Conservation (phyloP, 139 green algal genomes). For the Pseudopediastrum boryanum region DNA sequence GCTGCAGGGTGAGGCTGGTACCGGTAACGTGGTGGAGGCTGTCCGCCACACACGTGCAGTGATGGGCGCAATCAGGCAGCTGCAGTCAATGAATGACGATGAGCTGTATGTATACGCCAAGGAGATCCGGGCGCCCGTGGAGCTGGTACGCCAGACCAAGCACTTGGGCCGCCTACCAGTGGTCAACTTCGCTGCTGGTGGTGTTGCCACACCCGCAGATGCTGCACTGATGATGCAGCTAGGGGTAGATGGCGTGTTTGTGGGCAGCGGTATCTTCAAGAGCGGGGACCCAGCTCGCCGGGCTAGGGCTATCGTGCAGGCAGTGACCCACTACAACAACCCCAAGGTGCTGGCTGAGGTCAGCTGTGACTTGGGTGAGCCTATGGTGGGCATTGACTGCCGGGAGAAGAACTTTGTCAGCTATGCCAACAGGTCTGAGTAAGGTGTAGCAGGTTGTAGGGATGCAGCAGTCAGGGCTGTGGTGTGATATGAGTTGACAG, state of each 20-base stretch:
- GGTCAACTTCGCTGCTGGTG: conserved; percentile 99
- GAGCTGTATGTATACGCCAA: conserved; percentile 99
- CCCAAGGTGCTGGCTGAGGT: conserved; percentile 94
- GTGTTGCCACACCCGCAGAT: conserved; percentile 98
- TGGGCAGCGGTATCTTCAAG: conserved; percentile 99
- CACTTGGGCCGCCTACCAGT: conserved; percentile 92
- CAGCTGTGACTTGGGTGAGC: conserved; percentile 86
- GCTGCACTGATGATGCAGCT: conserved; percentile 99
- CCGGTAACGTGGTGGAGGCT: conserved; percentile 98
- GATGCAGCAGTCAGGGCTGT: background rate
- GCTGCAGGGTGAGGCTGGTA: conserved; percentile 92
- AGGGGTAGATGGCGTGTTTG: conserved; percentile 98
- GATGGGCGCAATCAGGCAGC: conserved; percentile 91
- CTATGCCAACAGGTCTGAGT: conserved; percentile 81
- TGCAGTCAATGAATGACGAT: conserved; percentile 98
- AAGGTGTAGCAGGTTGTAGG: background rate
- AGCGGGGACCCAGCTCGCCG: conserved; percentile 90
- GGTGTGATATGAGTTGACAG: background rate
- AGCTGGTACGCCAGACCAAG: conserved; percentile 94
- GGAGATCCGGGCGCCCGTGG: conserved; percentile 94
- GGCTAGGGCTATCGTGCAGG: conserved; percentile 96
- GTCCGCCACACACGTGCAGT: conserved; percentile 95
- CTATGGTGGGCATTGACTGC: conserved; percentile 99
- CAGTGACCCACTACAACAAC: conserved; percentile 99
- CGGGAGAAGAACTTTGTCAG: conserved; percentile 82